Evolutionary conservation across 164 flowering plant species (phyloP), one percentile per base, ranked within the genome.

Genomic region (Tinospora cordifolia): DNA sequence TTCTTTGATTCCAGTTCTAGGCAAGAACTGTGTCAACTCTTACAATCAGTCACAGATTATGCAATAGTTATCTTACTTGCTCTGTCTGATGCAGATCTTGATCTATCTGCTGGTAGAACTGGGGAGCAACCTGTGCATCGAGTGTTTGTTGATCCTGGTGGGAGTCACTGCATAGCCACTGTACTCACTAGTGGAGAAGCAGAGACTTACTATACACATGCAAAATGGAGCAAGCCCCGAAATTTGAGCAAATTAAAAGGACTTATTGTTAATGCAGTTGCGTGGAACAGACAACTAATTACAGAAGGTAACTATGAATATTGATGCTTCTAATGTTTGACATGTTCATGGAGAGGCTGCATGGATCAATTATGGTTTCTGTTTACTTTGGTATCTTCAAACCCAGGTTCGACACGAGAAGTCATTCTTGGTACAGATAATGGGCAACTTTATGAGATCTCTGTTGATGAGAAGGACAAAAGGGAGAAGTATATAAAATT

Each of bases 111-210:
- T 49, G 94, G 96, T 66, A 84, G 92, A 78, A 74, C 86, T 73
- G 98, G 99, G 66, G 99, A 94, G 34, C 95, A 90, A 76, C 83
- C 97, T 1, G 81, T 94, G 72, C 98, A 92, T 74, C 84, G 85
- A 69, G 97, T 92, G 69, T 94, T 92, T 77, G 98, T 94, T 77
- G 99, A 94, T 79, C 97, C 98, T 62, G 98, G 98, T 12, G 99
- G 99, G 46, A 88, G 96, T 74, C 99, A 94, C 57, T 94, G 98
- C 76, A 87, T 94, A 73, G 92, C 93, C 46, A 87, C 89, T 26
- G 84, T 92, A 13, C 81, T 89, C 73, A 88, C 90, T 62, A 78
- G 57, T 78, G 89, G 89, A 40, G 91, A 89, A 41, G 83, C 92
- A 69, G 99, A 94, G 46, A 92, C 94, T 26, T 92, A 74, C 68